Base-by-base conservation (phyloP, 768 basidiomycete species). In the Plicaturopsis crispa region DNA sequence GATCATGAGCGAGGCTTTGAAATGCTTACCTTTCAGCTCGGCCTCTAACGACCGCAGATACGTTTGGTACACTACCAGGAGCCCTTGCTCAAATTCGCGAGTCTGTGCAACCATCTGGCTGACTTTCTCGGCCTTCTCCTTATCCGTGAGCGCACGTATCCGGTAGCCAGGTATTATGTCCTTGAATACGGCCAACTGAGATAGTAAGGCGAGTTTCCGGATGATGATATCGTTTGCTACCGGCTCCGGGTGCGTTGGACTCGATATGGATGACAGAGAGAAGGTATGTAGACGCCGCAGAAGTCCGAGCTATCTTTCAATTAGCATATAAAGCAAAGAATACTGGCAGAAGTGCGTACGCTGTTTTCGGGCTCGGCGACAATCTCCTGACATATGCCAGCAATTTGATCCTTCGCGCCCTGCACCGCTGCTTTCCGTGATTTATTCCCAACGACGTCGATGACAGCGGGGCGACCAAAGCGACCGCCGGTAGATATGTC, bases 111-210 rank as follows among this genome's bases (percentile, higher is more conserved):
- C 92, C 67, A 88, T 80, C 61, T 98, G 94, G 57, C 89, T 79
- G 47, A 96, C 90, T 62, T 94, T 96, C 59, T 92, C 90, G 3
- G 79, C 67, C 59, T 86, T 89, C 61, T 99, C 96, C 47, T 76
- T 75, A 36, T 91, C 94, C 5, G 90, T 92, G 31, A 98, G 68
- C 13, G 80, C 63, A 38, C 96, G 89, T 56, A 99, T 94, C 43
- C 92, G 83, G 60, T 97, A 99, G 3, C 90, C 90, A 18, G 96
- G 96, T 30, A 97, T 80, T 45, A 97, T 76, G 58, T 99, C 96
- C 55, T 90, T 92, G 72, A 89, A 96, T 8, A 98, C 88, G 19
- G 92, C 86, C 21, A 97, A 67, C 52, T 94, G 84, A 10, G 91
- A 94, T 28, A 97, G 65, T 34, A 93, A 73, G 3, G 94, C 86